Evolutionary conservation across 129 eudicot genomes (phyloP), one percentile per base, ranked within the genome.

Genomic region (Centrapalus pauciflorus): DNA sequence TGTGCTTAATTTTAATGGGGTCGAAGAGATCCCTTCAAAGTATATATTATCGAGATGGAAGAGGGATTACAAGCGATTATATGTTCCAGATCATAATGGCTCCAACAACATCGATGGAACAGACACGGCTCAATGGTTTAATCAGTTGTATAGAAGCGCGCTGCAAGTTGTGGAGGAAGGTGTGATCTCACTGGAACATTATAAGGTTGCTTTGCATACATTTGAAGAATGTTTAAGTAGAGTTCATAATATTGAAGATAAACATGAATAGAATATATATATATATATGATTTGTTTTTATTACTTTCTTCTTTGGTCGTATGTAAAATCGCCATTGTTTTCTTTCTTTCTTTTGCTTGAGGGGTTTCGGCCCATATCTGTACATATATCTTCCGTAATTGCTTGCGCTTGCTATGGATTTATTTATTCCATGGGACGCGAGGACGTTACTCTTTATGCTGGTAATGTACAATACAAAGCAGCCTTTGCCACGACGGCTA

Each of bases 121-220:
- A 23, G 83, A 76, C 58, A 71, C 49, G 32, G 72, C 73, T 55
- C 76, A 82, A 51, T 70, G 80, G 84, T 78, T 81, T 73, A 55
- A 72, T 67, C 94, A 90, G 61, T 67, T 90, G 57, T 87, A 84
- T 51, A 75, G 80, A 79, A 84, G 88, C 13, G 87, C 94, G 21
- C 65, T 90, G 85, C 96, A 88, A 73, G 96, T 87, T 66, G 88
- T 90, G 78, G 93, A 90, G 67, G 97, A 90, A 64, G 97, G 96
- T 26, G 86, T 80, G 66, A 81, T 85, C 60, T 87, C 97, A 1
- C 4, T 82, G 7, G 90, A 87, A 62, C 97, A 87, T 75, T 90
- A 85, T 67, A 84, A 83, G 78, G 87, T 60, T 67, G 95, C 96
- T 4, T 43, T 90, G 82, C 71, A 86, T 66, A 79, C 86, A 12